Evolutionary conservation across 768 basidiomycete genomes (phyloP).

Genomic region (Termitomyces titanicus): DNA sequence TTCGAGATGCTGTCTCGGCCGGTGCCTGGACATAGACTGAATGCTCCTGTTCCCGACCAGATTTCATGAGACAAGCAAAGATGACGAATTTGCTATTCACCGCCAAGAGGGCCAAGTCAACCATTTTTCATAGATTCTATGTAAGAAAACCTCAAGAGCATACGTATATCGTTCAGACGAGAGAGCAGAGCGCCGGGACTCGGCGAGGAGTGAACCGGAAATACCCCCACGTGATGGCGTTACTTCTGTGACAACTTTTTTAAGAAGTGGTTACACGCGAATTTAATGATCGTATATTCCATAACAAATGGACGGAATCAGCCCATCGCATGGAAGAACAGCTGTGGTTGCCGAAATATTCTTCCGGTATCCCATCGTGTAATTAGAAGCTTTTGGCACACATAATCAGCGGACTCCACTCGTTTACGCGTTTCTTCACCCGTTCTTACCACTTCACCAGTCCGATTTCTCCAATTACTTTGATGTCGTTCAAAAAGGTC

Average conservation of each 20-base stretch:
- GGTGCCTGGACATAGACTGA: too few species aligned
- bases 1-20: not conserved
- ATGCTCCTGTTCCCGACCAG: too few species aligned
- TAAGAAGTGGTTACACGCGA: not conserved
- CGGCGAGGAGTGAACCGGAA: too few species aligned
- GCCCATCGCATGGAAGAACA: constrained; percentile 1
- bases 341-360: not conserved
- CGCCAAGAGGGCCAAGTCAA: too few species aligned
- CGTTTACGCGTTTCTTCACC: not conserved
- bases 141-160: too few species aligned
- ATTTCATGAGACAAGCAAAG: too few species aligned
- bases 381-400: not conserved
- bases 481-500: not conserved
- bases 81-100: too few species aligned
- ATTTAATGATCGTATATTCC: not conserved
- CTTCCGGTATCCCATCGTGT: not conserved
- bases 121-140: too few species aligned
- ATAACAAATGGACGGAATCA: not conserved
- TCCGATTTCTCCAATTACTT: not conserved
- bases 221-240: not conserved
- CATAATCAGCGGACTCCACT: not conserved
- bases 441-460: not conserved
- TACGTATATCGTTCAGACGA: too few species aligned
- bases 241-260: not conserved
- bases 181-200: too few species aligned